These are phyloP conservation scores for Lachnellula occidentalis DNA, from an alignment of 2,329 filamentous ascomycete genomes.

Conservation along the genomic window DNA sequence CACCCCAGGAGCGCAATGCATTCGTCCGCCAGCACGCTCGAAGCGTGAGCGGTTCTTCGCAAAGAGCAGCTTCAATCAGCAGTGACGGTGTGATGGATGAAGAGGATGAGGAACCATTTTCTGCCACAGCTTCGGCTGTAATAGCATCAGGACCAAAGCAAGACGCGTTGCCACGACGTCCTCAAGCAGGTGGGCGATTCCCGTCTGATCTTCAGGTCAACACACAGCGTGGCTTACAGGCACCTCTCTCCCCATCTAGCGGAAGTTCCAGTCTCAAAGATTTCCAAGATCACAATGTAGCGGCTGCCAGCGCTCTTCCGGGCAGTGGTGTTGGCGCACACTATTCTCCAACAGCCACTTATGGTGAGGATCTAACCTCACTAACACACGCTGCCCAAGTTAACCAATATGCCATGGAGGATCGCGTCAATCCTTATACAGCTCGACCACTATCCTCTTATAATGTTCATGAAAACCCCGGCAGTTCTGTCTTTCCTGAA, in stretches of 20 bases:
- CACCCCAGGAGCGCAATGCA: conserved; percentile 78
- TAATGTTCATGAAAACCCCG: neutral
- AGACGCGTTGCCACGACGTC: conserved; percentile 56
- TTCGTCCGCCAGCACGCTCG: conserved; percentile 80
- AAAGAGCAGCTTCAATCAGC: conserved; percentile 56
- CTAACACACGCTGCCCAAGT: conserved; percentile 46
- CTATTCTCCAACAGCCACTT: conserved; percentile 9
- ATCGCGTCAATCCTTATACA: conserved; percentile 54
- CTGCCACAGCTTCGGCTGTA: conserved; percentile 49
- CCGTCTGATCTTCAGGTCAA: conserved; percentile 89
- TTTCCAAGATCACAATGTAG: conserved; percentile 51
- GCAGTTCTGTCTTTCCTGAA: neutral
- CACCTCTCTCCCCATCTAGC: conserved; percentile 74
- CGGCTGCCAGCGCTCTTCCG: conserved; percentile 38
- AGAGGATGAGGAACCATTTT: conserved; percentile 60
- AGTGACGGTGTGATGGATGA: conserved; percentile 77
- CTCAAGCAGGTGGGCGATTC: conserved; percentile 92
- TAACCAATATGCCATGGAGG: conserved; percentile 45
- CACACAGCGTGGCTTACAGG: conserved; percentile 70
- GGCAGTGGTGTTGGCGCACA: conserved; percentile 20
- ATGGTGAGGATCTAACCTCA: conserved; percentile 35
- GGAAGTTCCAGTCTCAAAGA: conserved; percentile 59
- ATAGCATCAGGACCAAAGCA: conserved; percentile 44
- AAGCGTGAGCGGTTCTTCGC: conserved; percentile 63
- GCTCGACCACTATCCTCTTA: conserved; percentile 23